Percentiles rank a stretch among this genome's conserved stretches.
Evolutionary conservation across 1,284 basidiomycete genomes (phyloP).

Genomic region (Phlebopus sp.): DNA sequence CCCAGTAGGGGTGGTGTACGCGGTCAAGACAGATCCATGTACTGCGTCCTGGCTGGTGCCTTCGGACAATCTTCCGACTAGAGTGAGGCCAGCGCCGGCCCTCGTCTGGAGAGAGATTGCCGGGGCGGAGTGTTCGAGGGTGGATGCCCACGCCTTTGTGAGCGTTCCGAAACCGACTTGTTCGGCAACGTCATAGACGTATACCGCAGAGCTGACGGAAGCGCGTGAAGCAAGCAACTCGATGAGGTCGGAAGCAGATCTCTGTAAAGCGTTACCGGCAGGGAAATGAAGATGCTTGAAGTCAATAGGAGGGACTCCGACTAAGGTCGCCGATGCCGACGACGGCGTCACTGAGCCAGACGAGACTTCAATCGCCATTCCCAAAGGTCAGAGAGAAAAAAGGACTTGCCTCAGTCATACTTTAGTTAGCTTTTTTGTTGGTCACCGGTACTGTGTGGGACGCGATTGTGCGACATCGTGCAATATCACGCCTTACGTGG

Average conservation of each 20-base stretch:
- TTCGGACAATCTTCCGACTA: slow-evolving; percentile 80
- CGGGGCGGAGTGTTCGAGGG: slow-evolving; percentile 43
- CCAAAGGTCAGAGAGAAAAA: neutral
- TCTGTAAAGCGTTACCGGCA: slow-evolving; percentile 35
- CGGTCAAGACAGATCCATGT: slow-evolving; percentile 61
- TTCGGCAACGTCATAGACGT: slow-evolving; percentile 79
- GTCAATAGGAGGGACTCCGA: slow-evolving; percentile 19
- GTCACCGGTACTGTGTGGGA: slow-evolving; percentile 18
- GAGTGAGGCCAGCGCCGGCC: slow-evolving; percentile 78
- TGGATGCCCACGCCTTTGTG: slow-evolving; percentile 59
- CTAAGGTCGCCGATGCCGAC: slow-evolving; percentile 20
- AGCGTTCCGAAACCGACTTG: slow-evolving; percentile 74
- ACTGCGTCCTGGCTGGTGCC: slow-evolving; percentile 66
- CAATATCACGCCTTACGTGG: slow-evolving; percentile 15
- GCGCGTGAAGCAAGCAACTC: slow-evolving; percentile 63
- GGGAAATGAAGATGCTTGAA: slow-evolving; percentile 15
- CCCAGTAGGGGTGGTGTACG: slow-evolving; percentile 74
- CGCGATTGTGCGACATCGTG: slow-evolving; percentile 29
- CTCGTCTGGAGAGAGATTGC: slow-evolving; percentile 81
- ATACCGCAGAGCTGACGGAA: slow-evolving; percentile 60
- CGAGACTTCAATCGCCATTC: slow-evolving; percentile 18
- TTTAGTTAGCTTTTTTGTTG: slow-evolving; percentile 13
- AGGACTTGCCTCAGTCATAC: neutral
- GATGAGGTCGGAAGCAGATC: slow-evolving; percentile 58
- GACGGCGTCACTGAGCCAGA: slow-evolving; percentile 10